phyloP scores from a whole-genome alignment of 2,329 filamentous ascomycete genomes.

The Emergomyces pasteurianus region DNA sequence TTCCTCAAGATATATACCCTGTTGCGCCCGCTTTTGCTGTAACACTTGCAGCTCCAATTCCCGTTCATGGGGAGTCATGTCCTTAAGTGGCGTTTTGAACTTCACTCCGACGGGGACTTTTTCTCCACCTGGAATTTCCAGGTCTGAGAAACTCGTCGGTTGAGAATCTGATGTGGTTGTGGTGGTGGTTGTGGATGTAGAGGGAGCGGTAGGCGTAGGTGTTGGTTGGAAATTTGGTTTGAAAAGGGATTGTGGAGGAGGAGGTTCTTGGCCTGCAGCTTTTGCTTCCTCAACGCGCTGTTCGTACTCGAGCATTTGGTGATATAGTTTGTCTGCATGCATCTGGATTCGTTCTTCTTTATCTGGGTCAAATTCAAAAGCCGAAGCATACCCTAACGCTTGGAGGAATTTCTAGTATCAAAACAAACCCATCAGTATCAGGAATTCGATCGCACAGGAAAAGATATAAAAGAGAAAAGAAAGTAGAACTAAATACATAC shows the following conservation, averaged over 20 bases:
- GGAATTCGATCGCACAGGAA: background rate
- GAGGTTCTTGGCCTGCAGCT: constrained; percentile 30
- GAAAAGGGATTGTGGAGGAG: constrained; percentile 34
- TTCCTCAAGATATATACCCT: constrained; percentile 25
- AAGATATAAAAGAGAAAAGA: background rate
- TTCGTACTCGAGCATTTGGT: constrained; percentile 77
- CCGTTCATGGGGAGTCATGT: constrained; percentile 35
- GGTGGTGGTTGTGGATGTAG: background rate
- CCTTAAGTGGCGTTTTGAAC: constrained; percentile 26
- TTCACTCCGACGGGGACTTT: constrained; percentile 24
- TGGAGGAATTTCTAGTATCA: constrained; percentile 65
- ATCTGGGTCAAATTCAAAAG: constrained; percentile 49
- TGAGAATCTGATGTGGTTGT: constrained; percentile 7
- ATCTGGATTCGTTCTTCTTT: constrained; percentile 86
- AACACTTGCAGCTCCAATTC: constrained; percentile 32
- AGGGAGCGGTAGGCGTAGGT: constrained; percentile 4
- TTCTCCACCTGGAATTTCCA: constrained; percentile 27
- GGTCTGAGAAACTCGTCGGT: constrained; percentile 8
- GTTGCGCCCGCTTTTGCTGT: constrained; percentile 26
- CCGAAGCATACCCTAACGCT: constrained; percentile 73
- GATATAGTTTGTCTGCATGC: constrained; percentile 85
- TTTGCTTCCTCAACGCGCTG: constrained; percentile 51
- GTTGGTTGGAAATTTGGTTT: constrained; percentile 22
- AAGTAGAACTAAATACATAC: constrained; percentile 35
- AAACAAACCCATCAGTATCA: background rate